Evolutionary conservation across 225 moss, liverwort and hornwort species (phyloP).

Genomic region (Lunularia cruciata): DNA sequence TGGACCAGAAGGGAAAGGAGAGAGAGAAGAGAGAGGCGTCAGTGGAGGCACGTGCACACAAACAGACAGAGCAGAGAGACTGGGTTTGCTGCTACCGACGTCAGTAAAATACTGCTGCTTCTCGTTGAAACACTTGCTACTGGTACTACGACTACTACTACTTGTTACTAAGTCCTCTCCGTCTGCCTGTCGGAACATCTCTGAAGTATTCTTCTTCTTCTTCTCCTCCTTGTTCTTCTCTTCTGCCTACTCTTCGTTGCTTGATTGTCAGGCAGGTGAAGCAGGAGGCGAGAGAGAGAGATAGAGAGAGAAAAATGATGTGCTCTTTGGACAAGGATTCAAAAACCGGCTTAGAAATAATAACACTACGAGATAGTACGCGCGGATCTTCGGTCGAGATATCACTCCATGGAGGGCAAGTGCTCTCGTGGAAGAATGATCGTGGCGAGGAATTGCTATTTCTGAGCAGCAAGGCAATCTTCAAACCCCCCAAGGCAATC

Average conservation of each 20-base stretch:
- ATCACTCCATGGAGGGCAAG: constrained; percentile 81
- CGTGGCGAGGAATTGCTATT: constrained; percentile 91
- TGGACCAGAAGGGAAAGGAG: neutral
- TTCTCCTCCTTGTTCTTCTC: neutral
- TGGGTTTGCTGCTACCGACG: constrained; percentile 5
- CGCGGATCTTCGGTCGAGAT: constrained; percentile 67
- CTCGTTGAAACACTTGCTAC: no score
- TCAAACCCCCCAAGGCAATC: constrained; percentile 92
- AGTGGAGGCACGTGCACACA: constrained; percentile 10
- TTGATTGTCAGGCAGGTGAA: constrained; percentile 10
- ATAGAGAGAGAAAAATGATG: constrained; percentile 20
- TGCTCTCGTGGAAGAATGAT: constrained; percentile 97
- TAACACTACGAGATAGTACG: constrained; percentile 32
- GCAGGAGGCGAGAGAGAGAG: constrained; percentile 2
- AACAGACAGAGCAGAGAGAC: constrained; percentile 16
- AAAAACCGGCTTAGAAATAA: constrained; percentile 15
- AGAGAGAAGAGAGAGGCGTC: neutral
- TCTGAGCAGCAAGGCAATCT: constrained; percentile 86
- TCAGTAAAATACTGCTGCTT: no score
- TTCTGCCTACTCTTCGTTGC: neutral
- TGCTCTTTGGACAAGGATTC: constrained; percentile 34
- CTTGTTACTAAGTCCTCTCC: no score
- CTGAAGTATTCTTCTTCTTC: neutral
- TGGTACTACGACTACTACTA: neutral
- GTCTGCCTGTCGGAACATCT: constrained; percentile 6